A percentile compares a stretch with the other conserved stretches of the same genome.
phyloP scores from a whole-genome alignment of 495 filamentous ascomycete genomes.

The Trichocladium uniseriatum region DNA sequence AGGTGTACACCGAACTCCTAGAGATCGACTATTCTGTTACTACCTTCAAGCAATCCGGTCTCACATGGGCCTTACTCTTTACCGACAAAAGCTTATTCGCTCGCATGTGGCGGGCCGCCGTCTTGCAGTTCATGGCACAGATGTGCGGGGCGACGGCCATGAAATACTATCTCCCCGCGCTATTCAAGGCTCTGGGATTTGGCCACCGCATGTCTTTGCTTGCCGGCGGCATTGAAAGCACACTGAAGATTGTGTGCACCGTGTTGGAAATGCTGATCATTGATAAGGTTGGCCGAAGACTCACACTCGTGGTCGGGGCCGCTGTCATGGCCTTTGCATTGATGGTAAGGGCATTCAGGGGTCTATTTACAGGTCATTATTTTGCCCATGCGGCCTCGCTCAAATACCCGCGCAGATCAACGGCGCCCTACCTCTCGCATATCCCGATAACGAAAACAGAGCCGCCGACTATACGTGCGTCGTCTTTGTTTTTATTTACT shows the following conservation, averaged over 20 bases:
- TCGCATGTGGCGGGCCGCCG: slow-evolving; percentile 36
- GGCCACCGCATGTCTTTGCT: slow-evolving; percentile 36
- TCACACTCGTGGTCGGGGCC: slow-evolving; percentile 36
- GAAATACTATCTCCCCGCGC: slow-evolving; percentile 46
- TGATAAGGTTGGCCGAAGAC: slow-evolving; percentile 36
- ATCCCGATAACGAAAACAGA: slow-evolving; percentile 42
- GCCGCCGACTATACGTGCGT: slow-evolving; percentile 43
- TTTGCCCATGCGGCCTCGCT: background rate
- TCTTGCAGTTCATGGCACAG: slow-evolving; percentile 47
- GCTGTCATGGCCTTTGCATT: slow-evolving; percentile 39
- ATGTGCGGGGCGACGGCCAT: slow-evolving; percentile 47
- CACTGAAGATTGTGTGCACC: slow-evolving; percentile 43
- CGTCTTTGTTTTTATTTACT: slow-evolving; percentile 49
- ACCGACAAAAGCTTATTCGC: slow-evolving; percentile 30
- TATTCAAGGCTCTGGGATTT: slow-evolving; percentile 40
- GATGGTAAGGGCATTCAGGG: slow-evolving; percentile 26
- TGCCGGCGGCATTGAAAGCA: slow-evolving; percentile 43
- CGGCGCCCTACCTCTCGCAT: slow-evolving; percentile 40
- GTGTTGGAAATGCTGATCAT: slow-evolving; percentile 43
- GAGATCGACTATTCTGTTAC: slow-evolving; percentile 32
- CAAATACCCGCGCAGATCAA: slow-evolving; percentile 35
- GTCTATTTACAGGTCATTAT: background rate
- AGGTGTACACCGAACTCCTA: slow-evolving; percentile 29
- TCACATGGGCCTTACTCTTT: slow-evolving; percentile 33
- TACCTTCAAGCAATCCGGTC: slow-evolving; percentile 20